Evolutionary conservation across 1,284 basidiomycete genomes (phyloP), one percentile per base, ranked within the genome.

Genomic region (Pseudozyma sp.): DNA sequence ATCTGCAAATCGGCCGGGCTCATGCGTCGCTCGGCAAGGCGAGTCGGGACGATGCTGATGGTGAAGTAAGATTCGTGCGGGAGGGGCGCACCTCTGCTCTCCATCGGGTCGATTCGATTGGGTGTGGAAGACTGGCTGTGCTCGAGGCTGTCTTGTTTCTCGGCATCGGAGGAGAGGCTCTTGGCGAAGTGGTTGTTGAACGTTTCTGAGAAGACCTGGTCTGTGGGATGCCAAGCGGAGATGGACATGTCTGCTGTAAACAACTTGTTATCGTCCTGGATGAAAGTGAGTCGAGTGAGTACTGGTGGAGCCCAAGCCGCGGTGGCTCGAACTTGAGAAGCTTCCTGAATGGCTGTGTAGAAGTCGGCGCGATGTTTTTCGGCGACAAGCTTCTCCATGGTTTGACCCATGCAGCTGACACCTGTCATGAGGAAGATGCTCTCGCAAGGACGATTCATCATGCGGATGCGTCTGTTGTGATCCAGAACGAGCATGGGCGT

Each of bases 371-470:
- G 53, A 30, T 68, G 72, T 5, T 43, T 48, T 8, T 66, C 60
- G 11, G 58, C 50, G 31, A 81, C 53, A 34, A 73, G 68, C 40
- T 59, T 67, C n/a, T 81, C 79, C 63, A 81, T 55, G 16, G 60
- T 57, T 51, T 78, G 76, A 5, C 79, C 79, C 59, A 75, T 71
- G 44, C 68, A 75, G 46, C 61, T 68, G 50, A 75, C 65, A 17
- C 68, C 73, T 11, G 63, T 70, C 49, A 71, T 68, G 51, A 71
- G 60, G 44, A 75, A 75, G 56, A 75, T 71, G 31, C 66, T 68
- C 49, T 81, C 80, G 47, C 77, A 78, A 9, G 80, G 75, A 29
- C 74, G 65, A 40, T 81, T 81, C 72, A 80, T 70, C 77, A 81
- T 77, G 31, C 79, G 71, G 33, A 81, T 68, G 24, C 70, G 68